These are phyloP conservation scores for Leishmania mexicana DNA, from an alignment of 208 protist genomes.

Conservation along the genomic window DNA sequence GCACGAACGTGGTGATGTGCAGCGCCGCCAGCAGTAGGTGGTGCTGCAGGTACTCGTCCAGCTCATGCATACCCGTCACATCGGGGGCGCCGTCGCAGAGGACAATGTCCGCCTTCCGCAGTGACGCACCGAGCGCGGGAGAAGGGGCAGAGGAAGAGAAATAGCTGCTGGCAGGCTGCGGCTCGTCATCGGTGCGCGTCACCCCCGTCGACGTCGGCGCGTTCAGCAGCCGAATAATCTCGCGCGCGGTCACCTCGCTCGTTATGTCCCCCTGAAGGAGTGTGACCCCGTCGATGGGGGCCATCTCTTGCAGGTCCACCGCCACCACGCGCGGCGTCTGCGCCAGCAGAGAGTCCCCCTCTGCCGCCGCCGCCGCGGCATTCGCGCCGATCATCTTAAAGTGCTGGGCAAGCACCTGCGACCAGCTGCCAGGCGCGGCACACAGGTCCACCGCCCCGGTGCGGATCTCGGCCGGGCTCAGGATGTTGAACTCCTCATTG, in stretches of 20 bases:
- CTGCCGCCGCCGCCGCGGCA: too few relatives aligned
- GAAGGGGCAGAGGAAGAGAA: not conserved
- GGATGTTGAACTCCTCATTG: constrained; percentile 97
- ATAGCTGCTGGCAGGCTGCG: not conserved
- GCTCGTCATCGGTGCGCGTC: not conserved
- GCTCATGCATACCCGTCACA: constrained; percentile 98
- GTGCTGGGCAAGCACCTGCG: constrained; percentile 89
- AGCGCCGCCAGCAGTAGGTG: constrained; percentile 98
- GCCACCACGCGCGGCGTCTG: constrained; percentile 57
- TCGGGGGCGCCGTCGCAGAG: constrained; percentile 99
- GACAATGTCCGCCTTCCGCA: constrained; percentile 95
- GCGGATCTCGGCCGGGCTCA: constrained; percentile 80
- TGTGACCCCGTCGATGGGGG: constrained; percentile 97
- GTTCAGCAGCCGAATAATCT: constrained; percentile 94
- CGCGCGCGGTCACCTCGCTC: constrained; percentile 69
- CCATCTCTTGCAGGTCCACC: constrained; percentile 99
- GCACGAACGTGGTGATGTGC: constrained; percentile 97
- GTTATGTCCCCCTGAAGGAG: constrained; percentile 93
- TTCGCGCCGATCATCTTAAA: constrained; percentile 16
- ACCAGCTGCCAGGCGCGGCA: constrained; percentile 97
- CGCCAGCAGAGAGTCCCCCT: not conserved
- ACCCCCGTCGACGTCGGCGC: constrained; percentile 18
- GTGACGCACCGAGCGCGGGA: constrained; percentile 1
- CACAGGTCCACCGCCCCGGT: constrained; percentile 98
- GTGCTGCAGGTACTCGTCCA: constrained; percentile 99